phyloP scores from a whole-genome alignment of 192 early-diverging fungal genomes.

The Podila horticola region DNA sequence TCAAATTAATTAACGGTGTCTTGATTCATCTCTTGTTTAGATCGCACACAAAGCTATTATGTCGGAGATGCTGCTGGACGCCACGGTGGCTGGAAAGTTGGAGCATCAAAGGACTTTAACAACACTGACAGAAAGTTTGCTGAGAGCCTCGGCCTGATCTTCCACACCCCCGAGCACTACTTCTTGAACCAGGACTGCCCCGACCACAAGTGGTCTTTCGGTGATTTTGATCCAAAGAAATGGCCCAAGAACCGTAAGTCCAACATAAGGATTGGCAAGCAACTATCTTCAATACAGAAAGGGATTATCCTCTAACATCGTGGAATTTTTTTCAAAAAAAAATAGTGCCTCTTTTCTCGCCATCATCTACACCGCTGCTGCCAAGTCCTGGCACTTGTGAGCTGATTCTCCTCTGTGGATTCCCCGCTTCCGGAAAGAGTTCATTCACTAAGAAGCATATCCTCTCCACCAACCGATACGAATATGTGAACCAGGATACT shows the following conservation, averaged over 20 bases:
- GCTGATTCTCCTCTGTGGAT: slow-evolving; percentile 82
- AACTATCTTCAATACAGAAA: neutral
- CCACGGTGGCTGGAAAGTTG: slow-evolving; percentile 66
- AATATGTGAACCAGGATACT: slow-evolving; percentile 83
- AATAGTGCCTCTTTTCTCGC: slow-evolving; percentile 48
- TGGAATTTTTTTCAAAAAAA: slow-evolving; percentile 20
- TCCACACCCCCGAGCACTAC: slow-evolving; percentile 85
- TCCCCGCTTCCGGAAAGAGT: slow-evolving; percentile 87
- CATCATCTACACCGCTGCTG: slow-evolving; percentile 37
- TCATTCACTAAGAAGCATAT: slow-evolving; percentile 75
- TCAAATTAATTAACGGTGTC: slow-evolving; percentile 26
- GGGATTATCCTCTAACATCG: neutral
- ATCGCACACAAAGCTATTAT: slow-evolving; percentile 75
- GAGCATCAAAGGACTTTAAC: slow-evolving; percentile 76
- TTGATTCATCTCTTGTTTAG: slow-evolving; percentile 39
- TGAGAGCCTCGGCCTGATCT: slow-evolving; percentile 67
- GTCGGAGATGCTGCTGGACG: slow-evolving; percentile 97
- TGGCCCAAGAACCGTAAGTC: slow-evolving; percentile 42
- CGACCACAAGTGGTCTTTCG: slow-evolving; percentile 57
- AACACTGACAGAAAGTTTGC: slow-evolving; percentile 73
- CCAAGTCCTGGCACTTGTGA: slow-evolving; percentile 49
- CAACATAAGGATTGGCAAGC: neutral
- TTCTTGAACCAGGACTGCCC: slow-evolving; percentile 65
- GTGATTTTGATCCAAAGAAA: slow-evolving; percentile 60
- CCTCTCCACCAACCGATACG: slow-evolving; percentile 66